phyloP scores from a whole-genome alignment of 805 yeast genomes.

The Kodamaea hsintzibuensis region DNA sequence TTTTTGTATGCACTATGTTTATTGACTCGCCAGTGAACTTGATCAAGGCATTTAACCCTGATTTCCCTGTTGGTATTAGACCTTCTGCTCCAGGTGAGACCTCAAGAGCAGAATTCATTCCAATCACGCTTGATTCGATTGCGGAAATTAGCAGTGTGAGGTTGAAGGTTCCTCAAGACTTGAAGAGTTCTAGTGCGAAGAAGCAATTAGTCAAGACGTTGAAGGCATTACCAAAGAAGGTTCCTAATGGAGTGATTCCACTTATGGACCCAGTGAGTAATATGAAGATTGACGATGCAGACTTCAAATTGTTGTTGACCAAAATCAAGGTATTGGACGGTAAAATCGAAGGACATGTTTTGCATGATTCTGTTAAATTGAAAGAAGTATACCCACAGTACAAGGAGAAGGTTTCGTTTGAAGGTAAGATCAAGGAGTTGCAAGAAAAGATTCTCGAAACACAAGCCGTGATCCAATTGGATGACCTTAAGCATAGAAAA shows the following conservation, averaged over 20 bases:
- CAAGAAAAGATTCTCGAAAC: constrained; percentile 75
- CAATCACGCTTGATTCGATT: constrained; percentile 80
- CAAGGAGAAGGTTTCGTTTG: constrained; percentile 61
- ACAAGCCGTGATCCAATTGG: constrained; percentile 89
- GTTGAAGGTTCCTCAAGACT: constrained; percentile 76
- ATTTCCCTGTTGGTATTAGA: constrained; percentile 84
- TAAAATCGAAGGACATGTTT: constrained; percentile 69
- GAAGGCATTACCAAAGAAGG: constrained; percentile 76
- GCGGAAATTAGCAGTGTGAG: constrained; percentile 76
- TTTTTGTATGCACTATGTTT: constrained; percentile 74
- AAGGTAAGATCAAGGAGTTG: constrained; percentile 56
- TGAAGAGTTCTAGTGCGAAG: constrained; percentile 55
- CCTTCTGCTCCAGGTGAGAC: constrained; percentile 77
- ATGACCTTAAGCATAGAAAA: constrained; percentile 89
- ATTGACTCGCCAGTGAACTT: constrained; percentile 82
- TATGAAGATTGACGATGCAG: constrained; percentile 87
- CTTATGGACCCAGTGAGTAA: constrained; percentile 84
- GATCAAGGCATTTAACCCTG: constrained; percentile 74
- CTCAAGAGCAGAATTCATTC: constrained; percentile 73
- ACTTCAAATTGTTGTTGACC: constrained; percentile 67
- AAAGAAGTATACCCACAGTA: constrained; percentile 65
- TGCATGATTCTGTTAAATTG: constrained; percentile 60
- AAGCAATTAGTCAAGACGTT: constrained; percentile 69
- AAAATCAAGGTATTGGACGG: constrained; percentile 83
- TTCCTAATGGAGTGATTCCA: constrained; percentile 86